phyloP scores from a whole-genome alignment of 2,329 filamentous ascomycete species.

The Aspergillus viridinutans region DNA sequence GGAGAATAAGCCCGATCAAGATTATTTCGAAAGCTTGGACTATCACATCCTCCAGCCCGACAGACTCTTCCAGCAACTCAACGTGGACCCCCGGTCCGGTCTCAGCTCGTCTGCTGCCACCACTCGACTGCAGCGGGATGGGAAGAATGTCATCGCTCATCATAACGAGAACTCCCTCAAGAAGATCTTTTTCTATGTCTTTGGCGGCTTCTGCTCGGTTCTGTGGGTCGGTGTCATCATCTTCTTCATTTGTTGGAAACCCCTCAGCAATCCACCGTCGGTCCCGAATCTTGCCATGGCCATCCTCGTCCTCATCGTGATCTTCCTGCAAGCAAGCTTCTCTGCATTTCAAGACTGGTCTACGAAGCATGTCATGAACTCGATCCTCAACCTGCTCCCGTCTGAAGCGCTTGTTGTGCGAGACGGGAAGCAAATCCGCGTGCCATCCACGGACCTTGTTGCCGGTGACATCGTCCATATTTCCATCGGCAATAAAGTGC shows the following conservation, averaged over 20 bases:
- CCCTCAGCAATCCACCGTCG: conserved; percentile 66
- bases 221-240: conserved; percentile 66
- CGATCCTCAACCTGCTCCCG: conserved; percentile 72
- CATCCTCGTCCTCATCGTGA: conserved; percentile 70
- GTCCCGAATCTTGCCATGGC: conserved; percentile 67
- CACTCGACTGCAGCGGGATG: conserved; percentile 57
- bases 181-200: conserved; percentile 66
- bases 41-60: conserved; percentile 61
- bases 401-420: conserved; percentile 65
- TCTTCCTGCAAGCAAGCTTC: conserved; percentile 65
- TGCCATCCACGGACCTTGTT: conserved; percentile 61
- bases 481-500: conserved; percentile 69
- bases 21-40: conserved; percentile 59
- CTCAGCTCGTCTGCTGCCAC: conserved; percentile 57
- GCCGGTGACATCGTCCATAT: conserved; percentile 68
- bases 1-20: conserved; percentile 33
- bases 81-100: conserved; percentile 54
- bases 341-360: conserved; percentile 72
- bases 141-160: conserved; percentile 63
- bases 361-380: conserved; percentile 71
- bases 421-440: conserved; percentile 52
- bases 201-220: conserved; percentile 74
- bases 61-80: conserved; percentile 57
- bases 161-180: conserved; percentile 59
- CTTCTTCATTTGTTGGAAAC: conserved; percentile 74